Evolutionary conservation across 768 basidiomycete species (phyloP), one percentile per base, ranked within the genome.

Genomic region (Hypholoma fasciculare): DNA sequence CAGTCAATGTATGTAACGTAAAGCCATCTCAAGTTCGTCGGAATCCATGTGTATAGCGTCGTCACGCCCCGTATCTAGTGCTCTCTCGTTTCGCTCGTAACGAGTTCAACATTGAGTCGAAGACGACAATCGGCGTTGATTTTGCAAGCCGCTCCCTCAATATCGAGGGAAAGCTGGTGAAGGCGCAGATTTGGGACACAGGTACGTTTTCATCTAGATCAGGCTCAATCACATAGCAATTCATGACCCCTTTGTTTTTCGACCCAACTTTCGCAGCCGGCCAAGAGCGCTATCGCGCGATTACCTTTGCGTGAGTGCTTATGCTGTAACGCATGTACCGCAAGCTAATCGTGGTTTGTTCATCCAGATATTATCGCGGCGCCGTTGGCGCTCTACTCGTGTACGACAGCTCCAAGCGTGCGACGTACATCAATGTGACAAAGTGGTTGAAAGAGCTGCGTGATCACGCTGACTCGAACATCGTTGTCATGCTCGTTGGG

Each of bases 171-270:
- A 98, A 98, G 87, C 95, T 88, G 2, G 84, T 99, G 66, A 98
- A 98, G 76, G 96, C 96, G 19, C 96, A 98, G 76, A 91, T 99
- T 67, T 99, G 96, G 96, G 97, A 99, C 75, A 99, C 96, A 65
- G 94, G 93, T 93, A 65, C 65, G 90, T 74, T 51, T 46, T 17
- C 49, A 42, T n/a, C 57, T 49, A 37, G 36, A 54, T 46, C n/a
- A 48, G 52, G 51, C 57, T 58, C 58, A 52, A 17, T 14, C 39
- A 7, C 17, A 17, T 5, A 39, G 38, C 1, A n/a, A n/a, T n/a
- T 39, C 13, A 42, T 42, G 17, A 42, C 13, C 3, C 6, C 13
- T 3, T 16, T 6, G 11, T 6, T 14, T 42, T 42, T 27, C 58
- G n/a, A 62, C 58, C 42, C 16, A 13, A 7, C 34, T 26, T 40